These are phyloP conservation scores for Panicum hallii DNA, from an alignment of 202 grass and related monocot genomes.

Conservation along the genomic window DNA sequence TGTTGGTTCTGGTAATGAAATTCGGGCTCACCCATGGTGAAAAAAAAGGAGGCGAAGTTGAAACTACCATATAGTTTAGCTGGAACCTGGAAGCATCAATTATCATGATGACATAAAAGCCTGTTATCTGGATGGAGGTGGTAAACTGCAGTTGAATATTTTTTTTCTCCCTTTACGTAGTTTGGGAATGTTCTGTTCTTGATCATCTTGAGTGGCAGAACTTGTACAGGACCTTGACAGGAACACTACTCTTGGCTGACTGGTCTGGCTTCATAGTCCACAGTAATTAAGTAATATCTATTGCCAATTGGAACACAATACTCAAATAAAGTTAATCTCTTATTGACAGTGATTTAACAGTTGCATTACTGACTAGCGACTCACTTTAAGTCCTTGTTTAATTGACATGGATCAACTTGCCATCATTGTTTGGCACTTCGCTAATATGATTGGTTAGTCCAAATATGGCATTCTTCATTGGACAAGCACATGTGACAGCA, in stretches of 20 bases:
- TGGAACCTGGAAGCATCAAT: neutral
- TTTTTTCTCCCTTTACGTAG: neutral
- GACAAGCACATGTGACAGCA: neutral
- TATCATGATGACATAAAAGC: neutral
- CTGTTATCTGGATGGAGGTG: neutral
- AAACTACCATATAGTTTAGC: constrained; percentile 8
- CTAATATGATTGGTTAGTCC: constrained; percentile 6
- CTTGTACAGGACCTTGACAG: neutral
- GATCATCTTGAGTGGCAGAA: neutral
- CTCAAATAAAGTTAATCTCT: constrained; percentile 7
- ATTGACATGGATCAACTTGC: constrained; percentile 8
- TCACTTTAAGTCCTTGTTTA: neutral
- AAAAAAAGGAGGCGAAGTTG: neutral
- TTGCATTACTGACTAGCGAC: neutral
- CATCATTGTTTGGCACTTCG: neutral
- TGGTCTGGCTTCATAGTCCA: neutral
- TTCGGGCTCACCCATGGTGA: too few relatives aligned
- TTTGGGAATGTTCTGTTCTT: neutral
- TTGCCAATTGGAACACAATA: constrained; percentile 8
- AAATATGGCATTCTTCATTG: neutral
- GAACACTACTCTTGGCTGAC: neutral
- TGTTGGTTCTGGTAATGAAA: too few relatives aligned
- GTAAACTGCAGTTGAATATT: neutral
- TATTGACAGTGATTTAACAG: neutral
- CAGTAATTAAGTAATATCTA: neutral